Evolutionary conservation across 2,329 filamentous ascomycete genomes (phyloP).

Genomic region (Fusarium solani-melongenae): DNA sequence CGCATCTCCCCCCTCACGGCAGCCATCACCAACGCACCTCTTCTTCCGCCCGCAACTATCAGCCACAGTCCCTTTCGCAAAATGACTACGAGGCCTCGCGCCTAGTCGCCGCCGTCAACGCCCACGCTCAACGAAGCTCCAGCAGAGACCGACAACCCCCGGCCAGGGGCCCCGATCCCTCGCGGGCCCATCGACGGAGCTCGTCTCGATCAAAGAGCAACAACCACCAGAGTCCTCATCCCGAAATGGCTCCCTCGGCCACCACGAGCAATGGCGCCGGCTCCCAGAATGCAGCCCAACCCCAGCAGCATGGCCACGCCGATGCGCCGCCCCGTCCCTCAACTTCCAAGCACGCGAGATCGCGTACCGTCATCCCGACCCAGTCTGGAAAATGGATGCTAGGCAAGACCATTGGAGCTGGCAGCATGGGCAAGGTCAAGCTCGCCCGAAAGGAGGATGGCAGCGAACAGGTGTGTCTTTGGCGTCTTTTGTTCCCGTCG

Average conservation of each 20-base stretch:
- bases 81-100: slow-evolving; percentile 80
- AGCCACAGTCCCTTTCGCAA: slow-evolving; percentile 61
- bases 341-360: slow-evolving; percentile 63
- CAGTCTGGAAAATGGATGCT: slow-evolving; percentile 93
- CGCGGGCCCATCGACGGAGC: slow-evolving; percentile 58
- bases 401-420: slow-evolving; percentile 95
- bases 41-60: slow-evolving; percentile 54
- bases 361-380: slow-evolving; percentile 86
- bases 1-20: slow-evolving; percentile 37
- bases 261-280: slow-evolving; percentile 65
- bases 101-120: slow-evolving; percentile 64
- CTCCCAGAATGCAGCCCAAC: slow-evolving; percentile 62
- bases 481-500: neutral
- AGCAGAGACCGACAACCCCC: slow-evolving; percentile 69
- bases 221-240: slow-evolving; percentile 45
- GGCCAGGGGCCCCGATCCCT: slow-evolving; percentile 66
- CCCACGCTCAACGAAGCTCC: slow-evolving; percentile 67
- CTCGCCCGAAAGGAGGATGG: slow-evolving; percentile 90
- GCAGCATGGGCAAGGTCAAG: slow-evolving; percentile 99
- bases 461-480: slow-evolving; percentile 80
- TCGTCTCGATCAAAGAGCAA: slow-evolving; percentile 61
- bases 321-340: slow-evolving; percentile 52
- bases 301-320: slow-evolving; percentile 46
- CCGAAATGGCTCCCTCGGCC: slow-evolving; percentile 63
- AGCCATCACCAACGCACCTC: slow-evolving; percentile 52